A percentile compares a stretch with the other conserved stretches of the same genome.
Conservation (phyloP, 2,329 filamentous ascomycete species). For the Paramyrothecium sp. region DNA sequence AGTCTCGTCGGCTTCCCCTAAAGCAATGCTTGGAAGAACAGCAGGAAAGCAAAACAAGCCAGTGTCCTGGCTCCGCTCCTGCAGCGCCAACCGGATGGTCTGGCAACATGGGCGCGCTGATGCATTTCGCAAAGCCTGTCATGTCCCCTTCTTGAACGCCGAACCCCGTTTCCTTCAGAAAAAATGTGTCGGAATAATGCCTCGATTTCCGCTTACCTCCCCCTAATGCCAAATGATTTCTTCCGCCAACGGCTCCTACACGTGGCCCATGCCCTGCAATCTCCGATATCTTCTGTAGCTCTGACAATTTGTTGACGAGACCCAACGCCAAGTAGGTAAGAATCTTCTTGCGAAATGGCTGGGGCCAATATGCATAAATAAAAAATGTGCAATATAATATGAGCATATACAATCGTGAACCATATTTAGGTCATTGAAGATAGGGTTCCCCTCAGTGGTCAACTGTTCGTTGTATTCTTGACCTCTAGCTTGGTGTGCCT, state of each 20-base stretch:
- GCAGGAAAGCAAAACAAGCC: background rate
- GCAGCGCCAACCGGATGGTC: background rate
- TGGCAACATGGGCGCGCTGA: background rate
- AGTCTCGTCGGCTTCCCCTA: background rate
- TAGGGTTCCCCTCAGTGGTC: conserved; percentile 3
- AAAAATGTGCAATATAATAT: conserved; percentile 32
- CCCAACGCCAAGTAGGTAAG: conserved; percentile 2
- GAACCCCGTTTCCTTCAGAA: background rate
- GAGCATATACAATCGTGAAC: conserved; percentile 34
- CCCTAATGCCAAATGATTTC: background rate
- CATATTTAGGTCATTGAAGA: background rate
- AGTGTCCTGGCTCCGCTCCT: background rate
- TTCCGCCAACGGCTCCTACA: background rate
- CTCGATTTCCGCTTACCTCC: background rate
- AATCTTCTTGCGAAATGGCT: conserved; percentile 1
- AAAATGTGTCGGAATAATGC: background rate
- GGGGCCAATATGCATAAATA: conserved; percentile 7
- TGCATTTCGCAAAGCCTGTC: background rate
- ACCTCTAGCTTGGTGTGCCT: conserved; percentile 20
- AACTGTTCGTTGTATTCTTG: background rate
- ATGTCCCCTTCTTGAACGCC: background rate
- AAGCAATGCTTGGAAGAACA: background rate
- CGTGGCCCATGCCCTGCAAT: background rate
- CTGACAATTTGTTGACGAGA: conserved; percentile 8
- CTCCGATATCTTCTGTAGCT: background rate